These are phyloP conservation scores for Truncatella angustata DNA, from an alignment of 2,329 filamentous ascomycete genomes.

Conservation along the genomic window DNA sequence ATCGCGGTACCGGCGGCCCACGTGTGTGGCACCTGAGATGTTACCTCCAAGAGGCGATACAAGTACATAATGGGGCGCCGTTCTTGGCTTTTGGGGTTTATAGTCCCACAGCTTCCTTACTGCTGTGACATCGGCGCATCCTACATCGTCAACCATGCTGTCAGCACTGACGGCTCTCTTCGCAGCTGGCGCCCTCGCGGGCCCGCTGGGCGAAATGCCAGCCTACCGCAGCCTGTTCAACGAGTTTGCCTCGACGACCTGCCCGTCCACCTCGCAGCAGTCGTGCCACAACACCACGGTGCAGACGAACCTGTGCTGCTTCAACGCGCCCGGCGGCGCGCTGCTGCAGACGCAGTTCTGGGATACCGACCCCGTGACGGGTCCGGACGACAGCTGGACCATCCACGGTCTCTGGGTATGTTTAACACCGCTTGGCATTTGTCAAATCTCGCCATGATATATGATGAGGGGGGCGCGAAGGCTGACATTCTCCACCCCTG, in stretches of 20 bases:
- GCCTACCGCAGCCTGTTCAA: conserved; percentile 5
- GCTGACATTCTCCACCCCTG: not conserved
- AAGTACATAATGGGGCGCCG: not conserved
- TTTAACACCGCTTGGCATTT: too few species aligned
- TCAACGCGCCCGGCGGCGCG: conserved; percentile 70
- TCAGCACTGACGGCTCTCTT: not conserved
- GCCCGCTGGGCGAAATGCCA: not conserved
- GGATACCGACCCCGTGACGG: conserved; percentile 10
- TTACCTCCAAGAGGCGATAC: not conserved
- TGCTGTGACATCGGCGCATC: too few species aligned
- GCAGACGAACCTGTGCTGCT: conserved; percentile 62
- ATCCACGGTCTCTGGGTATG: conserved; percentile 10
- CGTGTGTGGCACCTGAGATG: not conserved
- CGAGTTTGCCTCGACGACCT: not conserved
- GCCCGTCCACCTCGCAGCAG: conserved; percentile 2
- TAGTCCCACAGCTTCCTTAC: too few species aligned
- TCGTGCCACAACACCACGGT: conserved; percentile 9
- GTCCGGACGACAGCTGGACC: conserved; percentile 9
- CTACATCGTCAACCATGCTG: not conserved
- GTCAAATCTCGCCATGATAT: too few species aligned
- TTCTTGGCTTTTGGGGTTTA: not conserved
- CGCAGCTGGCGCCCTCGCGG: not conserved
- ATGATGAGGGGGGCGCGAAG: too few species aligned
- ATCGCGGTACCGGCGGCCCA: not conserved
- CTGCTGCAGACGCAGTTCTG: conserved; percentile 70